Conservation (phyloP, 257 asterid genomes). For the Scutellaria minor region DNA sequence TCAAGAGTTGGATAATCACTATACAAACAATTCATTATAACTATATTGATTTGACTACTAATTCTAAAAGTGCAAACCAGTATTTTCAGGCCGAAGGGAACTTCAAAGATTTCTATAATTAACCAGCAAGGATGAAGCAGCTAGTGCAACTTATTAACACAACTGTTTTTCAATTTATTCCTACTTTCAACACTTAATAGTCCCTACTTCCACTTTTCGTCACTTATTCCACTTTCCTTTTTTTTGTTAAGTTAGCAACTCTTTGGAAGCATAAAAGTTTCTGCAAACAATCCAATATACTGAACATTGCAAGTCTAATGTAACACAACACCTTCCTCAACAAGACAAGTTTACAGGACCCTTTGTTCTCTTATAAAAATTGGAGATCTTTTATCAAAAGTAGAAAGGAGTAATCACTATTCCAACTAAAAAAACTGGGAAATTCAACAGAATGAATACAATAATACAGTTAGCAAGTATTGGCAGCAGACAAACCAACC, state of each 20-base stretch:
- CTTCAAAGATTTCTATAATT: neutral
- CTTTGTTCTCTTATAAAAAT: slow-evolving; percentile 2
- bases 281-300: neutral
- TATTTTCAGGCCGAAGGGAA: neutral
- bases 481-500: slow-evolving; percentile 5
- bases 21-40: neutral
- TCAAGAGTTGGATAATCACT: neutral
- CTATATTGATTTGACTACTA: neutral
- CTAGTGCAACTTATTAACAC: neutral
- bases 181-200: neutral
- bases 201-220: neutral
- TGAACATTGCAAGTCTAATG: neutral
- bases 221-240: neutral
- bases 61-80: neutral
- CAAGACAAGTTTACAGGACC: neutral
- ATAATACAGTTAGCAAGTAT: slow-evolving; percentile 22
- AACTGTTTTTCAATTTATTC: neutral
- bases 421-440: too few relatives aligned
- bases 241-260: neutral
- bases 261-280: neutral
- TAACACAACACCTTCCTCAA: neutral
- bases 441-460: neutral
- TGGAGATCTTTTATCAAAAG: slow-evolving; percentile 2
- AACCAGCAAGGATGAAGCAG: neutral
- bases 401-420: neutral